A percentile compares a stretch with the other conserved stretches of the same genome.
phyloP scores from a whole-genome alignment of 148 eudicot species.

The Selenicereus undatus region DNA sequence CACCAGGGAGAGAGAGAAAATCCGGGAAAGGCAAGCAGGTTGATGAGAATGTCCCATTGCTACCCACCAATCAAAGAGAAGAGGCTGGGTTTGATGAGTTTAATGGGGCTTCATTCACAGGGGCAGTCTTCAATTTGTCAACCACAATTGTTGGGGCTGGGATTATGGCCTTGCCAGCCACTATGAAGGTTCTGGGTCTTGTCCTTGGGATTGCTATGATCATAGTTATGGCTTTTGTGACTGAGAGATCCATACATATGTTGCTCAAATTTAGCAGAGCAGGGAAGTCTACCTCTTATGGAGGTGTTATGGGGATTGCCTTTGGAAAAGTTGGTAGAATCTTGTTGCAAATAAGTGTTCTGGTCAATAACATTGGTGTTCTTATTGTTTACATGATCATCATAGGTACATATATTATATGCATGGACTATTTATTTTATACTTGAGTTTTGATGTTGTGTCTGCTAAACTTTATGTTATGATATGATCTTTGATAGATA shows the following conservation, averaged over 20 bases:
- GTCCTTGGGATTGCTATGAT: slow-evolving; percentile 49
- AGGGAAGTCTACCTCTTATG: slow-evolving; percentile 48
- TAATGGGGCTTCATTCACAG: slow-evolving; percentile 60
- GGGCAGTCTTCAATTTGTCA: slow-evolving; percentile 67
- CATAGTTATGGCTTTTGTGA: slow-evolving; percentile 48
- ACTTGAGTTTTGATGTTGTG: not conserved
- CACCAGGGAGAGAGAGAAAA: slow-evolving; percentile 25
- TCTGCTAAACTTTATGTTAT: not conserved
- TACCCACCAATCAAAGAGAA: slow-evolving; percentile 35
- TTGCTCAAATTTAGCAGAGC: slow-evolving; percentile 53
- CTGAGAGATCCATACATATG: slow-evolving; percentile 50
- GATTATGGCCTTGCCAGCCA: slow-evolving; percentile 78
- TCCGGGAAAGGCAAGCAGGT: slow-evolving; percentile 30
- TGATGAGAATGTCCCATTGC: slow-evolving; percentile 42
- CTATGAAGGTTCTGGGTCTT: slow-evolving; percentile 70
- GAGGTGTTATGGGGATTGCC: slow-evolving; percentile 50
- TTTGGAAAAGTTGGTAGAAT: slow-evolving; percentile 54
- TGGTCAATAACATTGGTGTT: slow-evolving; percentile 60
- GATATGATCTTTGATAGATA: not conserved
- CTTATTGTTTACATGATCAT: slow-evolving; percentile 74
- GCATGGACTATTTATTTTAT: not conserved
- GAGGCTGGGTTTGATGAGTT: slow-evolving; percentile 41
- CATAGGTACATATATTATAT: slow-evolving; percentile 25
- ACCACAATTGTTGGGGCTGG: slow-evolving; percentile 84
- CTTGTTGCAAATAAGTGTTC: slow-evolving; percentile 46